Evolutionary conservation across 2,329 filamentous ascomycete genomes (phyloP).

Genomic region (Fusarium anguioides): DNA sequence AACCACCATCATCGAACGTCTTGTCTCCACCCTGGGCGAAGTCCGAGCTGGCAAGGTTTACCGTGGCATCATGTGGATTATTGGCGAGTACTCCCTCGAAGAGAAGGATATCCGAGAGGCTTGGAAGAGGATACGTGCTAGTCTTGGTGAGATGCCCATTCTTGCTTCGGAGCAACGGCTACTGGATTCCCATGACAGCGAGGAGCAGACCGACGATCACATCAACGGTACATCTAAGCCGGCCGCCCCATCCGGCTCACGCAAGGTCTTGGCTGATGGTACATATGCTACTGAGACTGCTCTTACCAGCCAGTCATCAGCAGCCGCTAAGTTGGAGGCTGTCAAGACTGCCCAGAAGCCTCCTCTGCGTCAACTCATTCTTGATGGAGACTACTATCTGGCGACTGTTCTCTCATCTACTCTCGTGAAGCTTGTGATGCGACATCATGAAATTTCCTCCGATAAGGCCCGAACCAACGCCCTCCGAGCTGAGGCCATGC

Average conservation of each 20-base stretch:
- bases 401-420: slow-evolving; percentile 95
- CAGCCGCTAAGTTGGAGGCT: slow-evolving; percentile 90
- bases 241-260: slow-evolving; percentile 81
- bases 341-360: slow-evolving; percentile 98
- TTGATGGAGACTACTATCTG: slow-evolving; percentile 97
- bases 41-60: slow-evolving; percentile 98
- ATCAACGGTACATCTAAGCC: slow-evolving; percentile 84
- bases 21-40: slow-evolving; percentile 91
- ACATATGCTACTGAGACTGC: slow-evolving; percentile 98
- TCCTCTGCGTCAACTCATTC: slow-evolving; percentile 90
- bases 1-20: slow-evolving; percentile 84
- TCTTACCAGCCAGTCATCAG: slow-evolving; percentile 90
- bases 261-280: slow-evolving; percentile 93
- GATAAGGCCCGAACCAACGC: slow-evolving; percentile 91
- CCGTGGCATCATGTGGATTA: slow-evolving; percentile 94
- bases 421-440: slow-evolving; percentile 97
- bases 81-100: slow-evolving; percentile 96
- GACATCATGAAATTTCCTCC: slow-evolving; percentile 90
- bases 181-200: slow-evolving; percentile 83
- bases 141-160: slow-evolving; percentile 96
- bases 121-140: slow-evolving; percentile 95
- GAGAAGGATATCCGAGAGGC: slow-evolving; percentile 94
- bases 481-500: slow-evolving; percentile 94
- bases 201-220: slow-evolving; percentile 72
- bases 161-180: slow-evolving; percentile 93